Base-by-base conservation (phyloP, 2,329 filamentous ascomycete genomes). In the Fusarium sp. region DNA sequence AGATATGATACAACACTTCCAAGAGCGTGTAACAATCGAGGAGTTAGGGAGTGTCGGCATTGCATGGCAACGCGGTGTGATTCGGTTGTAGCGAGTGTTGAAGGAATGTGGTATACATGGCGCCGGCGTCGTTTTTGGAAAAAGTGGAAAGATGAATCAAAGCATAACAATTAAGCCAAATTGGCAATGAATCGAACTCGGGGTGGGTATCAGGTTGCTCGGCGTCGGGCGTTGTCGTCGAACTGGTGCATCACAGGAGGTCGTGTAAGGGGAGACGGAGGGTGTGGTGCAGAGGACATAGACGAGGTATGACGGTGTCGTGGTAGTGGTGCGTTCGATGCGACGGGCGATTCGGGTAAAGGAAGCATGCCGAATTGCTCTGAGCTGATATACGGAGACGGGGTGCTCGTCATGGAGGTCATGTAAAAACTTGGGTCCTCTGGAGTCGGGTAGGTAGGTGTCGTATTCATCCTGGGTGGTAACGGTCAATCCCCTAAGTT, bases 401-500 rank as follows among this genome's bases (percentile, higher is more conserved):
- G 80, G 52, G 79, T 78, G 60, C 78, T 75, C 57, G 79, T 75
- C 54, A 80, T 75, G 42, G 81, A 77, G 53, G 80, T 71, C 50
- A 81, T 79, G 51, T 70, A 76, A 54, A 79, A 69, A 56, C 76
- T 76, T 42, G 80, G 74, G 62, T 83, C 81, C 70, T 85, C 81
- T 60, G 81, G 78, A 60, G 83, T 80, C 68, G 82, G 81, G 70
- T 82, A 82, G 59, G 79, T 78, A 67, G 82, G 80, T 66, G 82
- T 82, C 67, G 80, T 82, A 76, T 81, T 82, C 65, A 79, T 85
- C 84, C 85, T 87, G 84, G 79, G 81, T 80, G 82, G 77, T 73
- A 78, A 78, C 76, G 83, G 86, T 88, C 83, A 88, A 88, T 86
- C 81, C 85, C 78, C 80, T 80, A 80, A 77, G 76, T 79, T 78